phyloP scores from a whole-genome alignment of 2,329 filamentous ascomycete genomes.

The Xylaria sp. region DNA sequence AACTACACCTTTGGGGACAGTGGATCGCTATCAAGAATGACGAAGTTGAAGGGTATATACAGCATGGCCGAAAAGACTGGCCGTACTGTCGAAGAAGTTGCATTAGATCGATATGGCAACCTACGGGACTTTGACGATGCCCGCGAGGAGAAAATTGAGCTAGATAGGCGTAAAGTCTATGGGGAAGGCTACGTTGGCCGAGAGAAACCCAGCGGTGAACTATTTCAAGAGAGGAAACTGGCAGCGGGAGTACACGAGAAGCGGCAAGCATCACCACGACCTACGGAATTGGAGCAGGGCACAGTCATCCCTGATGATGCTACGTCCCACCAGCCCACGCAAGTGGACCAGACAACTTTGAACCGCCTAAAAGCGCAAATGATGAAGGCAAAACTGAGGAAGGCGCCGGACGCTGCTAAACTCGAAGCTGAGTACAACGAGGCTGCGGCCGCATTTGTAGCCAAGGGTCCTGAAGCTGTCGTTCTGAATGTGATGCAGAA shows the following conservation, averaged over 20 bases:
- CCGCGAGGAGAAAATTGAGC: slow-evolving; percentile 89
- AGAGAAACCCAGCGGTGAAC: slow-evolving; percentile 86
- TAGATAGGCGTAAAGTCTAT: slow-evolving; percentile 85
- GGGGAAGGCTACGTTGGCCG: slow-evolving; percentile 87
- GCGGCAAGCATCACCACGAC: slow-evolving; percentile 49
- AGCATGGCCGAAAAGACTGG: slow-evolving; percentile 79
- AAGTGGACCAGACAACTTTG: slow-evolving; percentile 80
- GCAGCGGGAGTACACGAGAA: slow-evolving; percentile 61
- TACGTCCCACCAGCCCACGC: slow-evolving; percentile 58
- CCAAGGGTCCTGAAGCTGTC: slow-evolving; percentile 73
- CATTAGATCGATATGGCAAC: slow-evolving; percentile 82
- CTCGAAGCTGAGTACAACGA: slow-evolving; percentile 87
- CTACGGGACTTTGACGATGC: slow-evolving; percentile 90
- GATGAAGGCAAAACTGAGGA: slow-evolving; percentile 93
- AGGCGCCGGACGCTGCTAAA: slow-evolving; percentile 76
- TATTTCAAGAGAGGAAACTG: slow-evolving; percentile 79
- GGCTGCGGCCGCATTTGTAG: slow-evolving; percentile 71
- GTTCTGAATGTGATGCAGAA: slow-evolving; percentile 90
- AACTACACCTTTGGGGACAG: slow-evolving; percentile 89
- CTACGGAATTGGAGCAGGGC: slow-evolving; percentile 62
- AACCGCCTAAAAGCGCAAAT: slow-evolving; percentile 93
- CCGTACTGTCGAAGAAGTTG: slow-evolving; percentile 81
- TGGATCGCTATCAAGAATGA: slow-evolving; percentile 96
- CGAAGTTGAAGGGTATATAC: slow-evolving; percentile 88
- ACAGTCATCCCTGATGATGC: slow-evolving; percentile 66